phyloP scores from a whole-genome alignment of 768 basidiomycete genomes.

The Pleurotus tuber-regium region DNA sequence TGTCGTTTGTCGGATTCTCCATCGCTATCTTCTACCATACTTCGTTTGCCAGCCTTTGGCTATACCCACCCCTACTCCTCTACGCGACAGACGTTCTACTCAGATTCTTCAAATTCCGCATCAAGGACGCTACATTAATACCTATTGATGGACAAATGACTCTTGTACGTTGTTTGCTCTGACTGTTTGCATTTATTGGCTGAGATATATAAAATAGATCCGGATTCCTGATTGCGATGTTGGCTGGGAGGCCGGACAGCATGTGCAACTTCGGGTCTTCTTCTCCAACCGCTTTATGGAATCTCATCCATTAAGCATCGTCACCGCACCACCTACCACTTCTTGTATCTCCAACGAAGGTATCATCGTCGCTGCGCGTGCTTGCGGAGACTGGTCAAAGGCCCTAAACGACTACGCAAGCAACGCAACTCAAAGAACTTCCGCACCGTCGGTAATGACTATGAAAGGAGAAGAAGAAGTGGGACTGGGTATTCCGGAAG shows the following conservation, averaged over 20 bases:
- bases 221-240: conserved; percentile 54
- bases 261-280: conserved; percentile 68
- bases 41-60: conserved; percentile 76
- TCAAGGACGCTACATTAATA: conserved; percentile 73
- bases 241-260: conserved; percentile 79
- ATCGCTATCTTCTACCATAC: conserved; percentile 85
- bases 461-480: conserved; percentile 1
- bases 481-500: conserved; percentile 14
- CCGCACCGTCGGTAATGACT: conserved; percentile 6
- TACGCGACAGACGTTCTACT: conserved; percentile 75
- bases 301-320: conserved; percentile 77
- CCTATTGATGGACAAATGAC: conserved; percentile 70
- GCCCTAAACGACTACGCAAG: conserved; percentile 57
- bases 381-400: conserved; percentile 70
- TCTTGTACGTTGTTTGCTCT: conserved; percentile 43
- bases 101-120: conserved; percentile 64
- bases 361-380: conserved; percentile 65
- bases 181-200: too few relatives aligned
- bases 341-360: conserved; percentile 38
- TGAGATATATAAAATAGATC: too few relatives aligned
- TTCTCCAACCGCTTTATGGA: conserved; percentile 66
- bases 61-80: conserved; percentile 75
- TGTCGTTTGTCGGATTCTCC: conserved; percentile 57
- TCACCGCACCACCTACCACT: conserved; percentile 57
- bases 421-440: conserved; percentile 27